phyloP scores from a whole-genome alignment of 208 protist species.

The Balamuthia mandrillaris region DNA sequence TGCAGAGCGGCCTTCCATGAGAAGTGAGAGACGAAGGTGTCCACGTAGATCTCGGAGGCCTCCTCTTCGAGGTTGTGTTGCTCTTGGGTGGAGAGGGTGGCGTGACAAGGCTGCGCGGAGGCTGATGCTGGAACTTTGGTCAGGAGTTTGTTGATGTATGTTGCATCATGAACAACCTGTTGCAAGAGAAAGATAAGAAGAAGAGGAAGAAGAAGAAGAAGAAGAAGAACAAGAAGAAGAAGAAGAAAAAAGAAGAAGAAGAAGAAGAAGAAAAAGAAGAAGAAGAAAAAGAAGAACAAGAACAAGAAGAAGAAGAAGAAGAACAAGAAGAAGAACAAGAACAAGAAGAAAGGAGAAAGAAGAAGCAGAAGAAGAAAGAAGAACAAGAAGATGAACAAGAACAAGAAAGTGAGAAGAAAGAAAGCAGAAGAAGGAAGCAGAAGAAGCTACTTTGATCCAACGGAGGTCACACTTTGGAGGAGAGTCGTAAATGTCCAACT shows the following conservation, averaged over 20 bases:
- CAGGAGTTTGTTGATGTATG: neutral
- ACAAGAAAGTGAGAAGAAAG: neutral
- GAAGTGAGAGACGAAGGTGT: slow-evolving; percentile 45
- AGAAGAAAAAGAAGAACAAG: neutral
- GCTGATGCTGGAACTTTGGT: slow-evolving; percentile 22
- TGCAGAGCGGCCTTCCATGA: slow-evolving; percentile 45
- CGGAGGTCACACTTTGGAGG: neutral
- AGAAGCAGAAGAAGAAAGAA: neutral
- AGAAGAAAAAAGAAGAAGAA: neutral
- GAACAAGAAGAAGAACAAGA: neutral
- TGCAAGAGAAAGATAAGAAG: neutral
- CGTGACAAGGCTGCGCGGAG: slow-evolving; percentile 17
- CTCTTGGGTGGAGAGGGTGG: slow-evolving; percentile 16
- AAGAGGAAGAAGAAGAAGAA: neutral
- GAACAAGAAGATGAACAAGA: neutral
- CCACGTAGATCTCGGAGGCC: neutral
- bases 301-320: neutral
- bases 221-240: neutral
- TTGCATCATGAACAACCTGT: neutral
- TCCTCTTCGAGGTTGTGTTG: neutral
- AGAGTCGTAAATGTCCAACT: slow-evolving; percentile 11
- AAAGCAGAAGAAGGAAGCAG: neutral
- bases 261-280: neutral
- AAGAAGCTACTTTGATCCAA: neutral
- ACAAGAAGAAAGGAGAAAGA: neutral